Conservation (phyloP, 164 flowering plant genomes). For the Umbellularia californica region DNA sequence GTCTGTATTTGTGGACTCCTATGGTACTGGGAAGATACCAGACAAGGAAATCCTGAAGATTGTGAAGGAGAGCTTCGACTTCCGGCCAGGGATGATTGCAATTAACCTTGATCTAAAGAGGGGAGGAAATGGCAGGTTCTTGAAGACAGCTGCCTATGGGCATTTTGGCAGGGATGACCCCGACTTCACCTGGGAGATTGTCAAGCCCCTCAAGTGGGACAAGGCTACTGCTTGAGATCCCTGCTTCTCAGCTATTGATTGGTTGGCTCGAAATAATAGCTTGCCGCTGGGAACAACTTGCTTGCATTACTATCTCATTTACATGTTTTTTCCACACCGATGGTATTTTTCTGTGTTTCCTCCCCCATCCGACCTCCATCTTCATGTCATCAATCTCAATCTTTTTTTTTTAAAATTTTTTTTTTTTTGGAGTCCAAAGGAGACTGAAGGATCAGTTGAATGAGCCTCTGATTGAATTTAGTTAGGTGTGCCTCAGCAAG, state of each 20-base stretch:
- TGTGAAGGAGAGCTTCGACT: slow-evolving; percentile 54
- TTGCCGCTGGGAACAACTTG: neutral
- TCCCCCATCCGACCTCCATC: neutral
- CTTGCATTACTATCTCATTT: too few species aligned
- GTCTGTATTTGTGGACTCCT: slow-evolving; percentile 50
- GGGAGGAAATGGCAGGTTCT: slow-evolving; percentile 62
- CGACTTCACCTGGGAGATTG: slow-evolving; percentile 62
- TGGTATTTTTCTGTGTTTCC: too few species aligned
- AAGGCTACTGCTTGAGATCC: slow-evolving; percentile 15
- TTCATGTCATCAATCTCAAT: neutral
- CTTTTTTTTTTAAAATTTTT: neutral
- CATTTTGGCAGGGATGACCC: slow-evolving; percentile 59
- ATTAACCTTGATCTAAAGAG: slow-evolving; percentile 71
- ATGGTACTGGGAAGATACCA: slow-evolving; percentile 46
- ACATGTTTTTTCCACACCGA: too few species aligned
- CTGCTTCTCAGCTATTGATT: neutral
- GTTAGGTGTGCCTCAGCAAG: too few species aligned
- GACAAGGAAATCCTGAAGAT: slow-evolving; percentile 49
- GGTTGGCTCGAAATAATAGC: neutral
- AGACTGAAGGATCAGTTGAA: too few species aligned
- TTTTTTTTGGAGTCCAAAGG: neutral
- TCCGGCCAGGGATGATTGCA: slow-evolving; percentile 58
- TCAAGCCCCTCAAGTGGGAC: slow-evolving; percentile 53
- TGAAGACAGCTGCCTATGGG: slow-evolving; percentile 67
- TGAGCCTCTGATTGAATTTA: too few species aligned